Percentiles rank a stretch among this genome's conserved stretches.
These are phyloP conservation scores for Gentiana straminea DNA, from an alignment of 257 asterid genomes.

Conservation along the genomic window DNA sequence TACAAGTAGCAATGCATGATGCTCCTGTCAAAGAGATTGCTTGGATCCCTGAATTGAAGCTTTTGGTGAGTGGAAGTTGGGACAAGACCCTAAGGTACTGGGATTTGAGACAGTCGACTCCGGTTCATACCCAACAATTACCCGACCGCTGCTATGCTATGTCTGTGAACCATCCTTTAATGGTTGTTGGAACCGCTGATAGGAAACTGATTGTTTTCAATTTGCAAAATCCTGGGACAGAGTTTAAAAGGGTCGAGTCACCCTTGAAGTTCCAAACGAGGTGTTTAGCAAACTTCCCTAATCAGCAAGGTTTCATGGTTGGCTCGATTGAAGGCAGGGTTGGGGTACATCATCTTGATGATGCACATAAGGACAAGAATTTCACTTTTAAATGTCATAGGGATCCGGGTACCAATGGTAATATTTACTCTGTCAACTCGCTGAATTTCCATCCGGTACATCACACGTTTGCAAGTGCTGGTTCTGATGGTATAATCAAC, in stretches of 20 bases:
- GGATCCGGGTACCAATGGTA: slow-evolving; percentile 39
- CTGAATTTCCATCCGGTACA: slow-evolving; percentile 89
- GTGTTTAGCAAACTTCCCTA: slow-evolving; percentile 95
- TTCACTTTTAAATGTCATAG: slow-evolving; percentile 99
- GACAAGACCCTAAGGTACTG: slow-evolving; percentile 96
- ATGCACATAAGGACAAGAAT: slow-evolving; percentile 61
- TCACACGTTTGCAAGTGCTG: slow-evolving; percentile 90
- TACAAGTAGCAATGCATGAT: slow-evolving; percentile 91
- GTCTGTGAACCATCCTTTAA: slow-evolving; percentile 73
- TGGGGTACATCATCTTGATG: slow-evolving; percentile 94
- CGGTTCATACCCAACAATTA: slow-evolving; percentile 83
- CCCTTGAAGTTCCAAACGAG: slow-evolving; percentile 96
- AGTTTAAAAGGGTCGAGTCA: slow-evolving; percentile 74
- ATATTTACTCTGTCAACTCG: slow-evolving; percentile 85
- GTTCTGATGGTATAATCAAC: slow-evolving; percentile 91
- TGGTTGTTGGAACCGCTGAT: slow-evolving; percentile 97
- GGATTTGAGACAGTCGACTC: slow-evolving; percentile 90
- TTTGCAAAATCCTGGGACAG: slow-evolving; percentile 92
- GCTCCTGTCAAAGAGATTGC: slow-evolving; percentile 89
- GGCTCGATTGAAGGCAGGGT: slow-evolving; percentile 99
- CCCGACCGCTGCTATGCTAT: slow-evolving; percentile 98
- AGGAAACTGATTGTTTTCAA: slow-evolving; percentile 77
- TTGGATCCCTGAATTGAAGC: slow-evolving; percentile 89
- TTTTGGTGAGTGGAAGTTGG: slow-evolving; percentile 85
- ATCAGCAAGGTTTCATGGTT: slow-evolving; percentile 93